These are phyloP conservation scores for Aspergillus carbonarius DNA, from an alignment of 2,329 filamentous ascomycete genomes.

Conservation along the genomic window DNA sequence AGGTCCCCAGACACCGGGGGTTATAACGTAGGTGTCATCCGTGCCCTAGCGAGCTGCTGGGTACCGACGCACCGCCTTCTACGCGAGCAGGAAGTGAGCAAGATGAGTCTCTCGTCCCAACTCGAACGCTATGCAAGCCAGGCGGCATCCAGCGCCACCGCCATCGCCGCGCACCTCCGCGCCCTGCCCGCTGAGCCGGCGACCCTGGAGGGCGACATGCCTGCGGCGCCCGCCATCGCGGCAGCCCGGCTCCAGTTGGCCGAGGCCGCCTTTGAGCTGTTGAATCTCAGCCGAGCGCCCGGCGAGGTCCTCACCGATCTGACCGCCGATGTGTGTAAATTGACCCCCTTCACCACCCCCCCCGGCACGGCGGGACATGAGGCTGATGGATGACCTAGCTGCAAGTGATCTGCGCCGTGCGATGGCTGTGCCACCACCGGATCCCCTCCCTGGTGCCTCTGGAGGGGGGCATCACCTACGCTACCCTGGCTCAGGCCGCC, in stretches of 20 bases:
- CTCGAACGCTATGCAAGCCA: background rate
- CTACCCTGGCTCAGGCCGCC: slow-evolving; percentile 25
- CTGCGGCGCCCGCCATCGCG: background rate
- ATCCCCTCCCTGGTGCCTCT: slow-evolving; percentile 31
- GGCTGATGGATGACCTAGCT: background rate
- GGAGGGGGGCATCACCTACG: slow-evolving; percentile 23
- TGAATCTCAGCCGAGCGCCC: background rate
- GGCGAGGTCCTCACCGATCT: background rate
- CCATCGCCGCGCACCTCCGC: background rate
- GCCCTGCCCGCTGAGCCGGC: background rate
- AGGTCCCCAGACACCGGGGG: too few relatives aligned
- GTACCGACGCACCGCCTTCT: too few relatives aligned
- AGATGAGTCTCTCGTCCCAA: background rate
- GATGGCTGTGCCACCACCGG: slow-evolving; percentile 31
- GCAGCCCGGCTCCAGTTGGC: background rate
- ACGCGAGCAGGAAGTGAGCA: too few relatives aligned
- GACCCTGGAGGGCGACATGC: background rate
- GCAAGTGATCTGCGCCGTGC: slow-evolving; percentile 10
- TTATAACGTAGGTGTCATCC: too few relatives aligned
- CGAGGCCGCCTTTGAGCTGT: background rate
- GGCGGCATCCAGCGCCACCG: background rate
- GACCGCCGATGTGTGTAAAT: background rate
- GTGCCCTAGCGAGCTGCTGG: too few relatives aligned
- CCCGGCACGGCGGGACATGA: background rate
- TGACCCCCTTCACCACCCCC: too few relatives aligned